A percentile compares a stretch with the other conserved stretches of the same genome.
Evolutionary conservation across 495 filamentous ascomycete species (phyloP).

Genomic region (Aspergillus haitiensis): DNA sequence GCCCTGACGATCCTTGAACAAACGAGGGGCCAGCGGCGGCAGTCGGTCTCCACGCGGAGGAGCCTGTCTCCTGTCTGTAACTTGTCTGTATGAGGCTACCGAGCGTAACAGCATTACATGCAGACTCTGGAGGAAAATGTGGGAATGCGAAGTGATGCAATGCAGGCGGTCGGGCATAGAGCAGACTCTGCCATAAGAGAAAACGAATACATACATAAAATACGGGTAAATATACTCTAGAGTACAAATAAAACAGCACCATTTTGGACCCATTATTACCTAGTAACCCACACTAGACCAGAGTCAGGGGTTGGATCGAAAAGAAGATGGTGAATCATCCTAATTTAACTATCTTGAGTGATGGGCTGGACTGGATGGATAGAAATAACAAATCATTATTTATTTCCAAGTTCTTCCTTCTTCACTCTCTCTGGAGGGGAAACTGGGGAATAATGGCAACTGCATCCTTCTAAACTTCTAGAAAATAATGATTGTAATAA

Average conservation of each 20-base stretch:
- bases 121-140: background rate
- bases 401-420: background rate
- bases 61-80: slow-evolving; percentile 10
- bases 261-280: background rate
- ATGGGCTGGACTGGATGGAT: no score
- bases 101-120: slow-evolving; percentile 6
- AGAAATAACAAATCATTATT: slow-evolving; percentile 2
- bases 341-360: background rate
- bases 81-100: background rate
- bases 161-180: background rate
- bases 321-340: background rate
- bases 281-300: background rate
- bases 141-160: background rate
- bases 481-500: no score
- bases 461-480: no score
- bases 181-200: background rate
- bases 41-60: slow-evolving; percentile 10
- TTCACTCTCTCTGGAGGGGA: no score
- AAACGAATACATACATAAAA: slow-evolving; percentile 11
- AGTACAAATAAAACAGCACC: background rate
- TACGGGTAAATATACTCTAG: background rate
- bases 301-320: slow-evolving; percentile 1
- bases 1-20: slow-evolving; percentile 25
- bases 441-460: background rate
- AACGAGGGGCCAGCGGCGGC: slow-evolving; percentile 21